phyloP scores from a whole-genome alignment of 2,329 filamentous ascomycete species.

The Pestalotiopsis sp. region DNA sequence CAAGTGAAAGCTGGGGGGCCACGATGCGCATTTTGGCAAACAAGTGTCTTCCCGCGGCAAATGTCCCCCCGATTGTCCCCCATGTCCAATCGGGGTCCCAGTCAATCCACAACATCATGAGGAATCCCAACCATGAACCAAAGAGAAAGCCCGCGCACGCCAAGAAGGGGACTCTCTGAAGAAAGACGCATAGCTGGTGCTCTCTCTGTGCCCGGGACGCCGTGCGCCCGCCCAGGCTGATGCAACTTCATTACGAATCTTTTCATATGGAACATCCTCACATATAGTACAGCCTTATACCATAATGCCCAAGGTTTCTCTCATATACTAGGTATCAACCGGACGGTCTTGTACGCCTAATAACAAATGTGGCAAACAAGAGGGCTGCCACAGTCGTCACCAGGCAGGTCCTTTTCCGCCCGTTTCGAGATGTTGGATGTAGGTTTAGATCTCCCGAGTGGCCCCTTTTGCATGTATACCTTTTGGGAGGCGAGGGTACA shows the following conservation, averaged over 20 bases:
- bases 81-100: not conserved
- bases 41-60: not conserved
- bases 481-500: too few species aligned
- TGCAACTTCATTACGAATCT: not conserved
- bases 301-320: not conserved
- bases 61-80: not conserved
- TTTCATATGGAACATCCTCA: conserved; percentile 3
- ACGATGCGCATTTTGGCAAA: too few species aligned
- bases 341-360: not conserved
- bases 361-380: not conserved
- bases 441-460: too few species aligned
- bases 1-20: too few species aligned
- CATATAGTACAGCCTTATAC: conserved; percentile 4
- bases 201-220: not conserved
- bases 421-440: not conserved
- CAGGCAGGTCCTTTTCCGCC: not conserved
- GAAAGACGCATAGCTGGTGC: not conserved
- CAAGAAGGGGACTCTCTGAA: not conserved
- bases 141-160: too few species aligned
- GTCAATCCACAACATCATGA: too few species aligned
- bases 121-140: too few species aligned
- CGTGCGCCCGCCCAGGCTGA: not conserved
- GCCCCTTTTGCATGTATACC: too few species aligned
- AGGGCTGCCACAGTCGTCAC: not conserved
- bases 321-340: not conserved